These are phyloP conservation scores for Fusarium luffae DNA, from an alignment of 2,329 filamentous ascomycete species.

Conservation along the genomic window DNA sequence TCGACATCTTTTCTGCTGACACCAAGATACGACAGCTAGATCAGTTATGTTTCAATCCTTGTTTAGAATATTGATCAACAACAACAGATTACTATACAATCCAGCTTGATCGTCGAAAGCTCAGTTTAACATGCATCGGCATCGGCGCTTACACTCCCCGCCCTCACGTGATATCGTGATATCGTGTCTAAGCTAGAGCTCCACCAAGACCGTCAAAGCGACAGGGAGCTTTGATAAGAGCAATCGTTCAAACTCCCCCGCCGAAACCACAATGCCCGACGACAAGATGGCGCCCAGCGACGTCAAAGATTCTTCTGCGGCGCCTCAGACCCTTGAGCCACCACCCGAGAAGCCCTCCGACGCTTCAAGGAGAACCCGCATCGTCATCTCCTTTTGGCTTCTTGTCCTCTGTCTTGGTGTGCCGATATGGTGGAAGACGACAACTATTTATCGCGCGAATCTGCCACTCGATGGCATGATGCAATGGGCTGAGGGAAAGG, in stretches of 20 bases:
- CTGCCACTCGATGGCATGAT: constrained; percentile 89
- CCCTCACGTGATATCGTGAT: constrained; percentile 45
- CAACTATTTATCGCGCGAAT: constrained; percentile 87
- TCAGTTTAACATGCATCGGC: constrained; percentile 18
- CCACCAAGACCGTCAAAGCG: constrained; percentile 10
- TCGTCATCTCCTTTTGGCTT: constrained; percentile 91
- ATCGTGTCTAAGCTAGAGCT: constrained; percentile 42
- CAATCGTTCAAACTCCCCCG: constrained; percentile 18
- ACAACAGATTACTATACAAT: too few relatives aligned
- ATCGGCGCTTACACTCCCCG: constrained; percentile 33
- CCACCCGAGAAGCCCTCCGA: constrained; percentile 81
- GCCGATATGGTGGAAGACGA: constrained; percentile 96
- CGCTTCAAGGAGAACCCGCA: constrained; percentile 74
- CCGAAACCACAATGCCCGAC: constrained; percentile 15
- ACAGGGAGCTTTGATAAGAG: constrained; percentile 28
- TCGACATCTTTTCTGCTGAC: accelerated
- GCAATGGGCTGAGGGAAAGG: constrained; percentile 90
- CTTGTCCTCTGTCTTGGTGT: constrained; percentile 85
- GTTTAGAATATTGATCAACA: background rate
- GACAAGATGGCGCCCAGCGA: constrained; percentile 42
- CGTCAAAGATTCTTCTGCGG: constrained; percentile 32
- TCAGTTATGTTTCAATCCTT: accelerated
- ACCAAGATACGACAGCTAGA: background rate
- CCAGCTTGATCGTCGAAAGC: background rate
- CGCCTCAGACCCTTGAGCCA: constrained; percentile 54